phyloP scores from a whole-genome alignment of 371 early-diverging fungal species.

The Mortierella sp. region DNA sequence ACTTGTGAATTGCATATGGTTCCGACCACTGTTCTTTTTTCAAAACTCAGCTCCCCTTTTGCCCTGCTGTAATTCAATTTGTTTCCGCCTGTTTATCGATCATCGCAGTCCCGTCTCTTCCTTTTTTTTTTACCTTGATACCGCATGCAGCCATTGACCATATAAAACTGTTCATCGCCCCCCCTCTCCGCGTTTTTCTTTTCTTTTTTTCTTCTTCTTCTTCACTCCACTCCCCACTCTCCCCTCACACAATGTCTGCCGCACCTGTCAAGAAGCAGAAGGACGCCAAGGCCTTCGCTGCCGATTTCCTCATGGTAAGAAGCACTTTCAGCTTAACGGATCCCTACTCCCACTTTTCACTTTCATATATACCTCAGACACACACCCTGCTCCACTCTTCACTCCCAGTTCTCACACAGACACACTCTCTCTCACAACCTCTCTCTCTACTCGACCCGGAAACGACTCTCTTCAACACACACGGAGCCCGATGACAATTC shows the following conservation, averaged over 20 bases:
- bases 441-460: neutral
- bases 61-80: neutral
- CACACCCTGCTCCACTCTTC: neutral
- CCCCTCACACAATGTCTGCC: constrained; percentile 38
- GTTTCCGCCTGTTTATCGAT: neutral
- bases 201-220: constrained; percentile 24
- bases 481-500: neutral
- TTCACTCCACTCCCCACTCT: constrained; percentile 37
- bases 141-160: neutral
- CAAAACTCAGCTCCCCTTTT: neutral
- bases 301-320: constrained; percentile 52
- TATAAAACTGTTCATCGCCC: neutral
- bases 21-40: neutral
- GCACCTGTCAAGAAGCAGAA: constrained; percentile 35
- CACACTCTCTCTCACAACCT: neutral
- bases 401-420: neutral
- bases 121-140: neutral
- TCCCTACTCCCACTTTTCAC: constrained; percentile 20
- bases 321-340: too few relatives aligned
- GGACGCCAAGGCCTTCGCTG: constrained; percentile 53
- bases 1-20: neutral
- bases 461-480: neutral
- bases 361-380: neutral
- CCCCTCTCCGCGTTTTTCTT: constrained; percentile 17
- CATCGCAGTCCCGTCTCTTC: neutral